Percentiles rank a stretch among this genome's conserved stretches.
Conservation (phyloP, 441 rosid genomes). For the Dalechampia spathulata region DNA sequence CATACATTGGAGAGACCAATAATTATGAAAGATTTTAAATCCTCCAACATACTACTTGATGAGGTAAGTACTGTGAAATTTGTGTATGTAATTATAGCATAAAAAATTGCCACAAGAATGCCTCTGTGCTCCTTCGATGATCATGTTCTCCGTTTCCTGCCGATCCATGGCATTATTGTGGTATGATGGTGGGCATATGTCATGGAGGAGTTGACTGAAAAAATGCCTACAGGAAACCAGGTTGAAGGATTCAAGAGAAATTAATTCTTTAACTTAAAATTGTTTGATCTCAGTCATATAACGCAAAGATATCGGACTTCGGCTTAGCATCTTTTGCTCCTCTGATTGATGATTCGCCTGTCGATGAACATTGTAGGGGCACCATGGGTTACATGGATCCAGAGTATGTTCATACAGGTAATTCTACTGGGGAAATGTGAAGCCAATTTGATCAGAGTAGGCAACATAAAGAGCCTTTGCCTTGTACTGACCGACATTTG, state of each 20-base stretch:
- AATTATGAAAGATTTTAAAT: background rate
- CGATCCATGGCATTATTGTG: background rate
- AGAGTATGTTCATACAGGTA: background rate
- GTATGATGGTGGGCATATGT: background rate
- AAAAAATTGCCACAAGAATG: background rate
- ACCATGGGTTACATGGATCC: background rate
- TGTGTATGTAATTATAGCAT: background rate
- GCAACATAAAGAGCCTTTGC: too few relatives aligned
- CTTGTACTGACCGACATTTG: too few relatives aligned
- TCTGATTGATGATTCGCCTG: background rate
- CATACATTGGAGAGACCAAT: background rate
- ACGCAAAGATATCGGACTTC: constrained; percentile 4
- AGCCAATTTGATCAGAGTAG: too few relatives aligned
- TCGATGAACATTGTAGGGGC: background rate
- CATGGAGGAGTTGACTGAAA: background rate
- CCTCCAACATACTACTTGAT: constrained; percentile 7
- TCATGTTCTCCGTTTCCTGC: background rate
- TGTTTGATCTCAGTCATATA: background rate
- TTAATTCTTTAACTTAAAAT: background rate
- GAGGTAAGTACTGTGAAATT: background rate
- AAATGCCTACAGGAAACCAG: background rate
- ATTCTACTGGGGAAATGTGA: too few relatives aligned
- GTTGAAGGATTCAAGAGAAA: background rate
- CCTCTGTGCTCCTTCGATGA: background rate
- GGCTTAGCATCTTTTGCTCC: constrained; percentile 2